Conservation (phyloP, 495 filamentous ascomycete genomes). For the Xylaria palmicola region DNA sequence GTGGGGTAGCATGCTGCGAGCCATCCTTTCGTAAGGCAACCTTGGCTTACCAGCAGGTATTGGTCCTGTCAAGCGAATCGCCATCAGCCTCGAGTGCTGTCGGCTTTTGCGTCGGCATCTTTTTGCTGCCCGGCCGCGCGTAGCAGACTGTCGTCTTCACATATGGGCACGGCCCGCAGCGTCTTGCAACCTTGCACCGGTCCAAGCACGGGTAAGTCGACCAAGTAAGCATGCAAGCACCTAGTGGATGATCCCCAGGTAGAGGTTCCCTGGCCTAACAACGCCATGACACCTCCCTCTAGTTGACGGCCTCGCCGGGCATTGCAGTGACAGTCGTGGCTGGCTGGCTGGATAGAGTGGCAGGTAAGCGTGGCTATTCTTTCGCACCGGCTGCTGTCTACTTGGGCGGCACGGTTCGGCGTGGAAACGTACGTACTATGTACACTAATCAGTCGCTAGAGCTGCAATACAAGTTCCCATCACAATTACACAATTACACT, state of each 20-base stretch:
- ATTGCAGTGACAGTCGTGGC: not conserved
- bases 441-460: not conserved
- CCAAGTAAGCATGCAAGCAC: too few relatives aligned
- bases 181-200: too few relatives aligned
- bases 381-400: too few relatives aligned
- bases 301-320: not conserved
- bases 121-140: not conserved
- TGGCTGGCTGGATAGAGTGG: conserved; percentile 4
- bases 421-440: not conserved
- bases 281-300: too few relatives aligned
- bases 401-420: conserved; percentile 8
- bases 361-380: not conserved
- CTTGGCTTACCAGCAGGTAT: not conserved
- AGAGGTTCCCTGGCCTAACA: too few relatives aligned
- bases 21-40: not conserved
- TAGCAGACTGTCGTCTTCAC: not conserved
- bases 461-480: conserved; percentile 8
- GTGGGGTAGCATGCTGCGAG: conserved; percentile 11
- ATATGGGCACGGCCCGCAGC: not conserved
- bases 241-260: too few relatives aligned
- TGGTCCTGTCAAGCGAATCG: not conserved
- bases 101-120: not conserved
- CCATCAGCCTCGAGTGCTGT: not conserved
- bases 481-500: not conserved
- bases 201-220: too few relatives aligned